Conservation (phyloP, 1,139 yeast genomes). For the Suhomyces ambrosiae region DNA sequence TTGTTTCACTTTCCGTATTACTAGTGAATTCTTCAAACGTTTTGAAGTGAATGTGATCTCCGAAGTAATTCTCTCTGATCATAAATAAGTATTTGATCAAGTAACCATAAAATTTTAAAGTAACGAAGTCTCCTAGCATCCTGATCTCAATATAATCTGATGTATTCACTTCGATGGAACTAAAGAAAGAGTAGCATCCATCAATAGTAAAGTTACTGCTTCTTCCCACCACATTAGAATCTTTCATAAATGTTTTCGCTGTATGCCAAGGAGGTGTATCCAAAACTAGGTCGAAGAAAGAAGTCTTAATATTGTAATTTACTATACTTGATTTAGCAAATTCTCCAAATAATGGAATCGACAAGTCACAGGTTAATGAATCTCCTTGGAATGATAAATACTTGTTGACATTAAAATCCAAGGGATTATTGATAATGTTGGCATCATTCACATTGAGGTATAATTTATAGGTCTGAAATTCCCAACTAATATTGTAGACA, state of each 20-base stretch:
- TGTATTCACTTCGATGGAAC: constrained; percentile 61
- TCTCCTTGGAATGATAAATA: constrained; percentile 76
- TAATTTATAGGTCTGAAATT: constrained; percentile 54
- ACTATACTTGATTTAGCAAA: constrained; percentile 59
- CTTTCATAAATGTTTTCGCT: constrained; percentile 64
- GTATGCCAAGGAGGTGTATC: constrained; percentile 95
- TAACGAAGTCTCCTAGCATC: constrained; percentile 65
- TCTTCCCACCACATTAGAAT: constrained; percentile 62
- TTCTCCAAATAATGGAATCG: constrained; percentile 64
- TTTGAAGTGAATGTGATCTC: constrained; percentile 77
- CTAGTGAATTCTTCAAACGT: constrained; percentile 78
- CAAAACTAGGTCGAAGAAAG: constrained; percentile 60
- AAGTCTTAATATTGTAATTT: constrained; percentile 56
- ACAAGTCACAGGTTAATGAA: constrained; percentile 46
- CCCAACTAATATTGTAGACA: constrained; percentile 64
- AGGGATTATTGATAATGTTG: constrained; percentile 85
- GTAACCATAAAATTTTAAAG: constrained; percentile 77
- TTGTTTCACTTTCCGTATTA: constrained; percentile 14
- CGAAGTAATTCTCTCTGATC: constrained; percentile 88
- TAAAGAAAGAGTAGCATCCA: constrained; percentile 69
- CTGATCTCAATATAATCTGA: constrained; percentile 71
- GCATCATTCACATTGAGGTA: constrained; percentile 81
- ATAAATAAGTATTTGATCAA: constrained; percentile 72
- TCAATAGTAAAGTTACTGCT: constrained; percentile 60
- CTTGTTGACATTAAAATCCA: constrained; percentile 79